Evolutionary conservation across 768 basidiomycete species (phyloP), one percentile per base, ranked within the genome.

Genomic region (Trametes villosa): DNA sequence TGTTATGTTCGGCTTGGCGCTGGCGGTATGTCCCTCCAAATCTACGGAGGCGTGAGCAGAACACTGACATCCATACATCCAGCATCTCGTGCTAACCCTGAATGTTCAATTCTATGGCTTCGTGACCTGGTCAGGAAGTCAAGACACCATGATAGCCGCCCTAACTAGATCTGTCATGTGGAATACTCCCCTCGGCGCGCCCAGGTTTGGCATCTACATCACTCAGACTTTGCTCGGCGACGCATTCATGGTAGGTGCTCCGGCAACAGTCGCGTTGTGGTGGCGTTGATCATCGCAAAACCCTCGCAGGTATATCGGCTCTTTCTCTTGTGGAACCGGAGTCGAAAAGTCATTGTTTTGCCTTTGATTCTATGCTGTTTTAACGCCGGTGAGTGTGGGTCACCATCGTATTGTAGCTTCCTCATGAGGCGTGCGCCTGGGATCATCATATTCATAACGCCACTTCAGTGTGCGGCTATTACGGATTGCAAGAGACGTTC

Each of bases 281-380:
- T 45, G 18, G 18, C n/a, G 9, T 1, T 30, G 18, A 18, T 29
- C 27, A 36, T n/a, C n/a, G n/a, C n/a, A n/a, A 15, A 9, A 12
- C 5, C 24, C 18, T 38, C 24, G 24, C 17, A 64, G 62, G 36
- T 41, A 22, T 64, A 64, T 34, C 57, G 62, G 4, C 40, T 64
- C 11, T 64, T 17, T n/a, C 24, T 64, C 9, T 49, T 64, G 1
- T 64, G 58, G 57, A 52, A 59, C 51, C 9, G 40, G 13, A 62
- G 55, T 62, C 17, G n/a, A n/a, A n/a, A n/a, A n/a, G n/a, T n/a
- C n/a, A n/a, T n/a, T n/a, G n/a, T n/a, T n/a, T n/a, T n/a, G n/a
- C n/a, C n/a, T n/a, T n/a, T n/a, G n/a, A n/a, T n/a, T n/a, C n/a
- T n/a, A n/a, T n/a, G n/a, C n/a, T n/a, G n/a, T n/a, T n/a, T n/a